A percentile compares a stretch with the other conserved stretches of the same genome.
phyloP scores from a whole-genome alignment of 2,329 filamentous ascomycete genomes.

The Huntiella decipiens region DNA sequence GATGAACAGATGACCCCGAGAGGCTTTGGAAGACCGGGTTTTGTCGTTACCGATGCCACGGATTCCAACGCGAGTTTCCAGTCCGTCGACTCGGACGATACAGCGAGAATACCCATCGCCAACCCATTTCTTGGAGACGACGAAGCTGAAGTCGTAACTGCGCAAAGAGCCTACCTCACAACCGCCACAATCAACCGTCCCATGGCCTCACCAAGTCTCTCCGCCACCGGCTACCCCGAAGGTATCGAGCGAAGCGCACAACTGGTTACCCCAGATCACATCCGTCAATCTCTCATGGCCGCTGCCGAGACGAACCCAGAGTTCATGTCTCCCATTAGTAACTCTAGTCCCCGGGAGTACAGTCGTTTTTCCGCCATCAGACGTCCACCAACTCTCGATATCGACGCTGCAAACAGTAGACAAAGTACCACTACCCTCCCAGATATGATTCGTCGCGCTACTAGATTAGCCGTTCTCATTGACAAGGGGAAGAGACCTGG shows the following conservation, averaged over 20 bases:
- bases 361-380: constrained; percentile 35
- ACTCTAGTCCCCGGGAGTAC: constrained; percentile 16
- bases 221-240: not conserved
- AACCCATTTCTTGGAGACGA: constrained; percentile 7
- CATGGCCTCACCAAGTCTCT: constrained; percentile 1
- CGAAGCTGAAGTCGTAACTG: not conserved
- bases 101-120: not conserved
- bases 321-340: constrained; percentile 15
- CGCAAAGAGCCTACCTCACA: not conserved
- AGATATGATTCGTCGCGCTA: constrained; percentile 78
- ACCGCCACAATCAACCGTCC: not conserved
- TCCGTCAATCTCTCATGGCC: constrained; percentile 31
- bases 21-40: constrained; percentile 4
- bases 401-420: constrained; percentile 64
- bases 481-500: constrained; percentile 55
- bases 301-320: constrained; percentile 24
- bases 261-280: constrained; percentile 21
- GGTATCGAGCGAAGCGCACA: constrained; percentile 2
- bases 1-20: constrained; percentile 6
- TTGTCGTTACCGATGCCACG: constrained; percentile 4
- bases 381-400: constrained; percentile 56
- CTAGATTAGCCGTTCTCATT: constrained; percentile 67
- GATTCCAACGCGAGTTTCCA: constrained; percentile 15
- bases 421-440: constrained; percentile 83
- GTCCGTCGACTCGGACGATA: constrained; percentile 1